Conservation (phyloP, 257 asterid species). For the Solanum tacnaense region DNA sequence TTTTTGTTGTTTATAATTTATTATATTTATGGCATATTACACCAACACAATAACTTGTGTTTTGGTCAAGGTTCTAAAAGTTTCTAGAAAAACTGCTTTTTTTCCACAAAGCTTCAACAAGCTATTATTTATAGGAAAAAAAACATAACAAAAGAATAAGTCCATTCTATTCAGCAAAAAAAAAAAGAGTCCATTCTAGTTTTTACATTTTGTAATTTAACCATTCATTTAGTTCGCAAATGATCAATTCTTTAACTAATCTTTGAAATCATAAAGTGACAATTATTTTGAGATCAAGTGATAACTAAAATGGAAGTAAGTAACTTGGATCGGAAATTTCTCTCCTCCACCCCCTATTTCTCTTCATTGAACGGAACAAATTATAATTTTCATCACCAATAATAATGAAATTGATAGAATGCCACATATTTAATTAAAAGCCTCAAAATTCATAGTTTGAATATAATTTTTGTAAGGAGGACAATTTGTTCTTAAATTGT, state of each 20-base stretch:
- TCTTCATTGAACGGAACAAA: not conserved
- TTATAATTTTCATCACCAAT: too few relatives aligned
- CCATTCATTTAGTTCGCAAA: not conserved
- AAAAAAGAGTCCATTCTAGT: not conserved
- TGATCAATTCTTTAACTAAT: not conserved
- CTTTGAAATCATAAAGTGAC: not conserved
- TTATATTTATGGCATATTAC: too few relatives aligned
- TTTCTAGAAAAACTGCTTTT: too few relatives aligned
- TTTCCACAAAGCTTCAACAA: not conserved
- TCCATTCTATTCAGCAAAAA: too few relatives aligned
- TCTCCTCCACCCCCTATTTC: not conserved
- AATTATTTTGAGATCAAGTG: too few relatives aligned
- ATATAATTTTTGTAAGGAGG: not conserved
- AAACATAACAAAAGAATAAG: not conserved
- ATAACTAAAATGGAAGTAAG: not conserved
- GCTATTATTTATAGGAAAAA: too few relatives aligned
- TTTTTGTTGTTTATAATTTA: too few relatives aligned
- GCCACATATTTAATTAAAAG: not conserved
- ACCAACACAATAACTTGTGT: too few relatives aligned
- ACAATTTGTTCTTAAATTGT: too few relatives aligned
- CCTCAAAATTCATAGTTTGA: not conserved
- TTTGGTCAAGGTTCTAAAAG: not conserved
- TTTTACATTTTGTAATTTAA: too few relatives aligned
- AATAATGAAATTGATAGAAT: too few relatives aligned
- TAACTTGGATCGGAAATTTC: too few relatives aligned